Conservation (phyloP, 2,329 filamentous ascomycete species). For the Pleurostoma richardsiae region DNA sequence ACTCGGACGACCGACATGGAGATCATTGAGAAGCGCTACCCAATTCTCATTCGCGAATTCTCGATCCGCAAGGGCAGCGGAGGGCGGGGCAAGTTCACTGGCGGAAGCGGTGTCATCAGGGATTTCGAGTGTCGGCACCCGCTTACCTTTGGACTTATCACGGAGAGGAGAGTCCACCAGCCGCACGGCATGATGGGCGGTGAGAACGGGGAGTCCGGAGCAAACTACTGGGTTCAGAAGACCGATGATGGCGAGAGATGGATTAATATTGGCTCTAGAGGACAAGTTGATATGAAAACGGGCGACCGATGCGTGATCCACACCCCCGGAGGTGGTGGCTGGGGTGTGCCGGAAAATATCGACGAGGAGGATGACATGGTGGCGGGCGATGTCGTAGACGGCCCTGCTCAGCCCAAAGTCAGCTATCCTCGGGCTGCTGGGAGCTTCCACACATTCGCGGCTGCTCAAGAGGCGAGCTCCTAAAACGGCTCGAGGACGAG, state of each 20-base stretch:
- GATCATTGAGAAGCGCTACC: constrained; percentile 15
- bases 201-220: constrained; percentile 7
- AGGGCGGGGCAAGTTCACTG: constrained; percentile 10
- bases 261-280: constrained; percentile 9
- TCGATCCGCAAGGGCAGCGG: constrained; percentile 12
- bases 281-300: constrained; percentile 8
- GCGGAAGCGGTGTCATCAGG: constrained; percentile 13
- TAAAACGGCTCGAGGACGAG: background rate
- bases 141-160: constrained; percentile 5
- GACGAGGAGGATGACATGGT: background rate
- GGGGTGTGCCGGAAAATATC: background rate
- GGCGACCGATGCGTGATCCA: constrained; percentile 9
- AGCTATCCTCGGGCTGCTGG: background rate
- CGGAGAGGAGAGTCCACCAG: constrained; percentile 6
- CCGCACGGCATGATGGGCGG: constrained; percentile 5
- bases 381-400: background rate
- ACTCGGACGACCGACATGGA: constrained; percentile 15
- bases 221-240: constrained; percentile 6
- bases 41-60: constrained; percentile 15
- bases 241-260: constrained; percentile 6
- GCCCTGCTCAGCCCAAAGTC: background rate
- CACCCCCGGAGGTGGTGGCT: constrained; percentile 6
- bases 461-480: background rate
- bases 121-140: constrained; percentile 10
- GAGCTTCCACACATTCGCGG: background rate